These are phyloP conservation scores for Ceratocystis diversiconidia DNA, from an alignment of 2,329 filamentous ascomycete genomes.

Conservation along the genomic window DNA sequence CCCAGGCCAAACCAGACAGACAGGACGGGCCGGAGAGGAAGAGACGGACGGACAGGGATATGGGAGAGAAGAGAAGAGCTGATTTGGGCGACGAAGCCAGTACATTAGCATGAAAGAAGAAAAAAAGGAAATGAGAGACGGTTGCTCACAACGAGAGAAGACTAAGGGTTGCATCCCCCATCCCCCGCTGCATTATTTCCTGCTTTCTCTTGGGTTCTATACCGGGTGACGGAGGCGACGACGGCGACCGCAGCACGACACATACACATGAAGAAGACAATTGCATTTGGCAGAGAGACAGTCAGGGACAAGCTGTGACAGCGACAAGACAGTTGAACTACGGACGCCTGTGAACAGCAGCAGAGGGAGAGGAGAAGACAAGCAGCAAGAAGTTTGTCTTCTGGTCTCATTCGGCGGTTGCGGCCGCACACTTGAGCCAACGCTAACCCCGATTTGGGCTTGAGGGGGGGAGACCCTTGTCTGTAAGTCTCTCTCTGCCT, in stretches of 20 bases:
- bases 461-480: neutral
- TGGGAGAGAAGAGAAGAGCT: neutral
- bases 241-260: too few relatives aligned
- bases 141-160: neutral
- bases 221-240: too few relatives aligned
- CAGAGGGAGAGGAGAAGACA: neutral
- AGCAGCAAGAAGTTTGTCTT: neutral
- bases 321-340: too few relatives aligned
- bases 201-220: too few relatives aligned
- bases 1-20: neutral
- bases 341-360: neutral
- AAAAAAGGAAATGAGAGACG: conserved; percentile 1
- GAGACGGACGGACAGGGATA: neutral
- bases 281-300: too few relatives aligned
- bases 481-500: neutral
- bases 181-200: too few relatives aligned
- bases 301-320: too few relatives aligned
- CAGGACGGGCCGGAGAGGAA: conserved; percentile 2
- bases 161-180: too few relatives aligned
- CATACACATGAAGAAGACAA: too few relatives aligned
- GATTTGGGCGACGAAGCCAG: neutral
- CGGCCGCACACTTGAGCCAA: conserved; percentile 11
- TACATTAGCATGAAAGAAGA: neutral
- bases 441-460: conserved; percentile 10
- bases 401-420: conserved; percentile 8